Evolutionary conservation across 2,329 filamentous ascomycete genomes (phyloP).

Genomic region (Arthroderma sp.): DNA sequence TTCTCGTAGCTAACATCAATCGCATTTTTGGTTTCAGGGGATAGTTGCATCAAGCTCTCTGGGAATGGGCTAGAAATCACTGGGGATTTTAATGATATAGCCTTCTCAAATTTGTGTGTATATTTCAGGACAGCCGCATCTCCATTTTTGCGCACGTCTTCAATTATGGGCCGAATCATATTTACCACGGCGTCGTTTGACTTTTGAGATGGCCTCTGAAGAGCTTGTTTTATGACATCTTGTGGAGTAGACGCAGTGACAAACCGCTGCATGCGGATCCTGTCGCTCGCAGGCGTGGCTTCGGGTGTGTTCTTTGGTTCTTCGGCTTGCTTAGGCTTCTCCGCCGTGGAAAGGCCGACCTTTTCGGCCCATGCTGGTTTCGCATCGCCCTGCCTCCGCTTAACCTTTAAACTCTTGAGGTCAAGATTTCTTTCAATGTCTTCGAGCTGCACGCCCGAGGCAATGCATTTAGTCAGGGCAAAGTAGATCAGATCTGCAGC

Average conservation of each 20-base stretch:
- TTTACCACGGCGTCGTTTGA: slow-evolving; percentile 88
- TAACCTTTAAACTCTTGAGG: slow-evolving; percentile 88
- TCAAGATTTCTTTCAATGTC: slow-evolving; percentile 90
- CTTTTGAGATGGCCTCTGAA: slow-evolving; percentile 84
- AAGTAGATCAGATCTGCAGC: slow-evolving; percentile 95
- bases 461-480: slow-evolving; percentile 75
- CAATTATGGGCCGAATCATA: slow-evolving; percentile 83
- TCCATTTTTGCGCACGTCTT: slow-evolving; percentile 68
- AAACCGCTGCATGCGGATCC: slow-evolving; percentile 72
- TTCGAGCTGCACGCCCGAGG: slow-evolving; percentile 69
- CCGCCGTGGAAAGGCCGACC: slow-evolving; percentile 45
- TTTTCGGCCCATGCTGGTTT: slow-evolving; percentile 87
- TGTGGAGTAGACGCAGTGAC: slow-evolving; percentile 52
- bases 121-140: slow-evolving; percentile 83
- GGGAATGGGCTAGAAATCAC: slow-evolving; percentile 86
- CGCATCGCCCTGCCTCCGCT: slow-evolving; percentile 81
- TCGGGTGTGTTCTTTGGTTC: slow-evolving; percentile 36
- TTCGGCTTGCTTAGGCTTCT: slow-evolving; percentile 21
- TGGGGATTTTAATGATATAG: slow-evolving; percentile 75
- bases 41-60: slow-evolving; percentile 68
- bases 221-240: slow-evolving; percentile 55
- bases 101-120: slow-evolving; percentile 97
- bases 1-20: slow-evolving; percentile 92
- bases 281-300: slow-evolving; percentile 41
- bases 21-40: slow-evolving; percentile 73